Percentiles rank a stretch among this genome's conserved stretches.
These are phyloP conservation scores for Thelonectria discophora DNA, from an alignment of 2,329 filamentous ascomycete genomes.

Conservation along the genomic window DNA sequence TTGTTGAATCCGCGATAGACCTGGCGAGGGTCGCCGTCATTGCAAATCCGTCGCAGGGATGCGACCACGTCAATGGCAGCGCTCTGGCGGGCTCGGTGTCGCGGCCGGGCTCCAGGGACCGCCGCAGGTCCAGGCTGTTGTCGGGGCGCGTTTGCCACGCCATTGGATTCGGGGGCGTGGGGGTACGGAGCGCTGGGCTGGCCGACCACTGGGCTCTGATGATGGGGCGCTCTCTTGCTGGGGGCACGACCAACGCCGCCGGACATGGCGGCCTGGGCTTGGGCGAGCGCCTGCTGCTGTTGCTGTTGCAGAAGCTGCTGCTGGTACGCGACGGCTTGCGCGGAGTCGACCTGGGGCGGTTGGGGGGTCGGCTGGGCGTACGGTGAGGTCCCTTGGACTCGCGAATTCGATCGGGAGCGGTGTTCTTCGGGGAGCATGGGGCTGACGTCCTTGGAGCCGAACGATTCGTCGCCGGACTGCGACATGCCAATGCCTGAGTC, in stretches of 20 bases:
- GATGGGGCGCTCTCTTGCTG: constrained; percentile 71
- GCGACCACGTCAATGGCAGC: constrained; percentile 83
- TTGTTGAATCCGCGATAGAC: constrained; percentile 90
- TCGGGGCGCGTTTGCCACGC: constrained; percentile 46
- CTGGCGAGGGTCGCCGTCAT: constrained; percentile 85
- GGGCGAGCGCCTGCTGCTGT: constrained; percentile 83
- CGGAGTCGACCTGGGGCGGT: constrained; percentile 43
- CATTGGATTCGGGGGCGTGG: constrained; percentile 45
- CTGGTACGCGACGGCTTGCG: constrained; percentile 62
- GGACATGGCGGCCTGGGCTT: constrained; percentile 79
- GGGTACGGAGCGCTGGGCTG: constrained; percentile 43
- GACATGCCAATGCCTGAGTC: constrained; percentile 72
- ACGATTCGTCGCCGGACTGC: constrained; percentile 65
- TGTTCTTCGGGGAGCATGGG: constrained; percentile 73
- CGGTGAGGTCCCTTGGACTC: constrained; percentile 62
- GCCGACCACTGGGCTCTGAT: constrained; percentile 37
- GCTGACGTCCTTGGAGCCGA: constrained; percentile 61
- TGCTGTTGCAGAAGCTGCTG: constrained; percentile 79
- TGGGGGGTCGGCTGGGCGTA: constrained; percentile 57
- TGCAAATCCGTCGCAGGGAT: constrained; percentile 88
- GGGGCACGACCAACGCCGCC: constrained; percentile 76
- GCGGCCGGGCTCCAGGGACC: constrained; percentile 69
- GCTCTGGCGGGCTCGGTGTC: constrained; percentile 82
- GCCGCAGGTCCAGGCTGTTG: constrained; percentile 49
- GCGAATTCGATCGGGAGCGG: constrained; percentile 74